Percentiles rank a stretch among this genome's conserved stretches.
Conservation (phyloP, 2,329 filamentous ascomycete species). For the Sporothrix dimorphospora region DNA sequence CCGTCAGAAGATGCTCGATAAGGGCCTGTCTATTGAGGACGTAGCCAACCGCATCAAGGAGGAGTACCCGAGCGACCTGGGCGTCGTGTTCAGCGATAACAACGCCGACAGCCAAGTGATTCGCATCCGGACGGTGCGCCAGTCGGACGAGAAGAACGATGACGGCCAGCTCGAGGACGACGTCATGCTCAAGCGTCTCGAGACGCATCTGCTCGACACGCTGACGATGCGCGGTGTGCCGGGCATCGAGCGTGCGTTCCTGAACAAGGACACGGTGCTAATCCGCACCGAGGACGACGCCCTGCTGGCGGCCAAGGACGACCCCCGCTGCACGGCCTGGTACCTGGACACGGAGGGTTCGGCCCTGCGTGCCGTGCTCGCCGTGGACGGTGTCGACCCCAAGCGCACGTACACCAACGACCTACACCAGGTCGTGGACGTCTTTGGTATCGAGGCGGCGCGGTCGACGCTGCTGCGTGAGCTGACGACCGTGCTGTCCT, state of each 20-base stretch:
- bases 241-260: constrained; percentile 88
- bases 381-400: constrained; percentile 85
- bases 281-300: constrained; percentile 70
- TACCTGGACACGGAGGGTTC: constrained; percentile 95
- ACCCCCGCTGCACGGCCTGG: constrained; percentile 83
- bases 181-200: constrained; percentile 87
- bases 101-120: constrained; percentile 96
- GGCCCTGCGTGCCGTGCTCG: constrained; percentile 78
- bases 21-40: constrained; percentile 87
- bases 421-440: constrained; percentile 90
- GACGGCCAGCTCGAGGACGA: constrained; percentile 74
- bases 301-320: constrained; percentile 72
- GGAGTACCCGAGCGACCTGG: constrained; percentile 81
- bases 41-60: constrained; percentile 89
- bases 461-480: constrained; percentile 85
- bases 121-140: constrained; percentile 79
- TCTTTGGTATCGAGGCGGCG: constrained; percentile 95
- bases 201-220: constrained; percentile 88
- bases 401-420: constrained; percentile 91
- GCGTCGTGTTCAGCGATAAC: constrained; percentile 96
- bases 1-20: constrained; percentile 92
- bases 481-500: constrained; percentile 88
- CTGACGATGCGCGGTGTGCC: constrained; percentile 88
- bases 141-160: constrained; percentile 73
- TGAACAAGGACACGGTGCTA: constrained; percentile 77